phyloP scores from a whole-genome alignment of 2,329 filamentous ascomycete species.

The Pseudogymnoascus sp. region DNA sequence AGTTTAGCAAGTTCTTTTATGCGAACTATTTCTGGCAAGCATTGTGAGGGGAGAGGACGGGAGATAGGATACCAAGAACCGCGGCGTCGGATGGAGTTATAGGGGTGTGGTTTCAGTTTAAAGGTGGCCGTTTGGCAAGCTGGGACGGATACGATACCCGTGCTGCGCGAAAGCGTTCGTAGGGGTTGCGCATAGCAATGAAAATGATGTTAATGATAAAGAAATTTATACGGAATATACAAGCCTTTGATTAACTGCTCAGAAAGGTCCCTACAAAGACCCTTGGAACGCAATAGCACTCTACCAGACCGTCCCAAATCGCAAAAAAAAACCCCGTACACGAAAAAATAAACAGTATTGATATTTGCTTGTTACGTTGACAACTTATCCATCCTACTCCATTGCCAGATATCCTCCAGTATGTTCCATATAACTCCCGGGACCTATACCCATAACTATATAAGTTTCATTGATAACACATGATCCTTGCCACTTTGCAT shows the following conservation, averaged over 20 bases:
- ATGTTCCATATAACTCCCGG: background rate
- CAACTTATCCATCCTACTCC: background rate
- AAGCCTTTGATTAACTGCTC: background rate
- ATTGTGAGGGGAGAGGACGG: conserved; percentile 43
- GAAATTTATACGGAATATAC: background rate
- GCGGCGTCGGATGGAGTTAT: background rate
- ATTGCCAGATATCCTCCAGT: background rate
- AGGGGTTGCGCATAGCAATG: background rate
- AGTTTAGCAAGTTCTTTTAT: conserved; percentile 86
- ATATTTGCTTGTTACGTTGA: background rate
- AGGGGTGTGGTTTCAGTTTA: background rate
- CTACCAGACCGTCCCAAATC: background rate
- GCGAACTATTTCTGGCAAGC: conserved; percentile 95
- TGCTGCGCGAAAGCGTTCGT: background rate
- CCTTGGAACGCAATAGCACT: background rate
- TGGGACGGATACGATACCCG: background rate
- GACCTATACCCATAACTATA: background rate
- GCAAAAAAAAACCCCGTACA: too few species aligned
- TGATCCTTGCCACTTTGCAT: background rate
- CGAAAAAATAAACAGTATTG: background rate
- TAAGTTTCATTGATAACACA: background rate
- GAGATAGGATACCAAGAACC: background rate
- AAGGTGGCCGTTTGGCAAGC: background rate
- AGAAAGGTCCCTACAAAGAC: background rate
- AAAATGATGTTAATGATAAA: background rate